These are phyloP conservation scores for Flammula alnicola DNA, from an alignment of 1,284 basidiomycete genomes.

Conservation along the genomic window DNA sequence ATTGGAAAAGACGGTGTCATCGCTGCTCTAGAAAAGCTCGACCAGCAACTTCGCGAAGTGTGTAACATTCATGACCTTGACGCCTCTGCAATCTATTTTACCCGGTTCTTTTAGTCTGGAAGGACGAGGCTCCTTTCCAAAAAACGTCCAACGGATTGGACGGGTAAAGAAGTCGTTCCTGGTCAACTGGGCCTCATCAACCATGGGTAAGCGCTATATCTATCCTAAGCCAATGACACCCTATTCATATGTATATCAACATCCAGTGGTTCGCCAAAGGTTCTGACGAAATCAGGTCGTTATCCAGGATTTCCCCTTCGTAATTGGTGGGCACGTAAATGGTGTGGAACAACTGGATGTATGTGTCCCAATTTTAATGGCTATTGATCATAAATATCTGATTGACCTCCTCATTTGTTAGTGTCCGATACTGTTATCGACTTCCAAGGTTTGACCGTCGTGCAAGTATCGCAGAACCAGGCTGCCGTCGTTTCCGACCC, in stretches of 20 bases:
- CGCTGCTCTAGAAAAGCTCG: slow-evolving; percentile 67
- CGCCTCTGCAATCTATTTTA: neutral
- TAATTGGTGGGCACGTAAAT: slow-evolving; percentile 82
- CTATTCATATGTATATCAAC: neutral
- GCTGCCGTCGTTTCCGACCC: slow-evolving; percentile 80
- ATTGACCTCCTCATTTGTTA: slow-evolving; percentile 29
- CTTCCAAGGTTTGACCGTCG: slow-evolving; percentile 76
- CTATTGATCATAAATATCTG: neutral
- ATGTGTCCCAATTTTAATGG: slow-evolving; percentile 30
- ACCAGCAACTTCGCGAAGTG: slow-evolving; percentile 59
- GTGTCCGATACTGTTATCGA: slow-evolving; percentile 81
- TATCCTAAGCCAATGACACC: neutral
- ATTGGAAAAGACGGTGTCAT: slow-evolving; percentile 69
- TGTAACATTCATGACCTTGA: slow-evolving; percentile 15
- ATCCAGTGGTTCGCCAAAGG: slow-evolving; percentile 68
- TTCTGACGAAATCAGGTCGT: slow-evolving; percentile 71
- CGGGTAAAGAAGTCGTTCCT: slow-evolving; percentile 68
- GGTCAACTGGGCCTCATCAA: slow-evolving; percentile 73
- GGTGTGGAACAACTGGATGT: slow-evolving; percentile 70
- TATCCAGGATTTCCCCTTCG: slow-evolving; percentile 76
- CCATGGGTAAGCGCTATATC: slow-evolving; percentile 49
- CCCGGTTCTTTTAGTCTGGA: slow-evolving; percentile 47
- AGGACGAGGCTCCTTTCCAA: slow-evolving; percentile 50
- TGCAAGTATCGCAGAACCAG: slow-evolving; percentile 81
- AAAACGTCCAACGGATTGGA: slow-evolving; percentile 67